phyloP scores from a whole-genome alignment of 2,329 filamentous ascomycete species.

The Fusarium nurragi region DNA sequence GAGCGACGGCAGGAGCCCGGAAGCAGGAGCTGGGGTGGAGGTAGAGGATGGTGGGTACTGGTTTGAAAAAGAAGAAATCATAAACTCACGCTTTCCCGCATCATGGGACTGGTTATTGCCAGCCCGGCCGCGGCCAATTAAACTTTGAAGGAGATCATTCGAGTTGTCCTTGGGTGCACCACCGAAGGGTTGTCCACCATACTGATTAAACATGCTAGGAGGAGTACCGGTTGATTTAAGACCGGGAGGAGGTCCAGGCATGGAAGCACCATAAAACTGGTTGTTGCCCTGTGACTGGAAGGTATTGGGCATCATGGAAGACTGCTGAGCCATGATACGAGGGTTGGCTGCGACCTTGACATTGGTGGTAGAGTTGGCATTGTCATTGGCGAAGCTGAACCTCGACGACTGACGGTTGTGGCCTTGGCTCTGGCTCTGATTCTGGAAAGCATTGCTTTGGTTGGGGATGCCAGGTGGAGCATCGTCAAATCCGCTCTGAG shows the following conservation, averaged over 20 bases:
- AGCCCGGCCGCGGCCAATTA: conserved; percentile 76
- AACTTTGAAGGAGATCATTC: conserved; percentile 75
- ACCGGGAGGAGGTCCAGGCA: conserved; percentile 93
- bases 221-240: conserved; percentile 95
- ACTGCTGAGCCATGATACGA: conserved; percentile 84
- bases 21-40: conserved; percentile 87
- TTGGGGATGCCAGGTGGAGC: conserved; percentile 67
- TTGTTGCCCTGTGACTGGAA: conserved; percentile 69
- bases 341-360: conserved; percentile 83
- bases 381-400: conserved; percentile 87
- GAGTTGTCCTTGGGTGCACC: conserved; percentile 75
- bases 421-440: conserved; percentile 55
- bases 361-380: conserved; percentile 58
- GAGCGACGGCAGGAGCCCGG: conserved; percentile 89
- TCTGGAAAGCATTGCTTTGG: conserved; percentile 58
- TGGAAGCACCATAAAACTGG: conserved; percentile 83
- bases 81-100: conserved; percentile 97
- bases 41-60: conserved; percentile 84
- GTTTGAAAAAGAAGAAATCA: conserved; percentile 90
- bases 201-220: conserved; percentile 94
- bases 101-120: conserved; percentile 79
- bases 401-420: conserved; percentile 87
- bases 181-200: conserved; percentile 76
- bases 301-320: conserved; percentile 81
- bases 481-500: conserved; percentile 68